Percentiles rank a stretch among this genome's conserved stretches.
phyloP scores from a whole-genome alignment of 2,329 filamentous ascomycete species.

The Colletotrichum liaoningense region DNA sequence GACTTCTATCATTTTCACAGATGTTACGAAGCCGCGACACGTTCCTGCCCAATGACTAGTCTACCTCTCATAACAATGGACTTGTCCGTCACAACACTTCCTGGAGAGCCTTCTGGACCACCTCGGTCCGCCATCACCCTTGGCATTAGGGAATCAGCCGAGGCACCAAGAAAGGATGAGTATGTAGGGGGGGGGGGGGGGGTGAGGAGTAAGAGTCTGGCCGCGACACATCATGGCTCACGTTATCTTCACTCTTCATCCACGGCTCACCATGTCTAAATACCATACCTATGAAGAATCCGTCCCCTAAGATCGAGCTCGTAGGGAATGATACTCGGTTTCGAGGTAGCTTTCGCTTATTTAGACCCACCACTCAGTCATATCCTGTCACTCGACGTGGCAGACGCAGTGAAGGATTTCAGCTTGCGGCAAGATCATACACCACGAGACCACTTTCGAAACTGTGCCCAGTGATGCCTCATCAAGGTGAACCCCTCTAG shows the following conservation, averaged over 20 bases:
- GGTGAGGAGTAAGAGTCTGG: background rate
- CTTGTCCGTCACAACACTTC: background rate
- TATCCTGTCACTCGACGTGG: background rate
- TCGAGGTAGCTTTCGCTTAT: slow-evolving; percentile 1
- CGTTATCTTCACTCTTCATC: background rate
- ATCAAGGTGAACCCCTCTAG: background rate
- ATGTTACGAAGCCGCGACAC: background rate
- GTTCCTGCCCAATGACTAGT: background rate
- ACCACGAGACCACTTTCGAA: slow-evolving; percentile 16
- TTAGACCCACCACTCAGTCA: background rate
- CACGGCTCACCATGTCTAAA: background rate
- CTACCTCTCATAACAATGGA: background rate
- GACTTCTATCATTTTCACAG: background rate
- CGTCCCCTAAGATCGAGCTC: background rate
- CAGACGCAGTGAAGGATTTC: background rate
- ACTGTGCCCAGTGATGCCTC: background rate
- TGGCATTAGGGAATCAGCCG: background rate
- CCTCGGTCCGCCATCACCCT: background rate
- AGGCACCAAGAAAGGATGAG: background rate
- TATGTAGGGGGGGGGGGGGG: no score
- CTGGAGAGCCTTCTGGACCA: background rate
- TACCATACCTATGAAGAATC: background rate
- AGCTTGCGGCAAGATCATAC: slow-evolving; percentile 4
- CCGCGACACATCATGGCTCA: background rate
- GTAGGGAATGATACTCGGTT: background rate